Conservation (phyloP, 2,329 filamentous ascomycete species). For the Ascochyta rabiei region DNA sequence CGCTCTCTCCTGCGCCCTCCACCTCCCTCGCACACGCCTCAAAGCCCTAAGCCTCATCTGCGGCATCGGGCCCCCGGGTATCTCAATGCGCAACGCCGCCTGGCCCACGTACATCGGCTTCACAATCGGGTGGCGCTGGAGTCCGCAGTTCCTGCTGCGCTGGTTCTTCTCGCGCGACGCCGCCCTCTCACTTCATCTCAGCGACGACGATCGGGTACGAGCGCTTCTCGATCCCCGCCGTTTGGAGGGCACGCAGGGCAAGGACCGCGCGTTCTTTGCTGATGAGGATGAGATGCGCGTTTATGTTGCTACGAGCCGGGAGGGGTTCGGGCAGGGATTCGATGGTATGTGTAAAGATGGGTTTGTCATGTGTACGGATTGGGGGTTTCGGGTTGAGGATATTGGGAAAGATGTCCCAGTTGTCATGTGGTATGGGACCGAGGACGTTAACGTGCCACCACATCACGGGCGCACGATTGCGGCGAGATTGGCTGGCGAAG, state of each 20-base stretch:
- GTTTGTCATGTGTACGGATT: constrained; percentile 31
- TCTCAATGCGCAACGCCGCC: constrained; percentile 41
- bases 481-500: constrained; percentile 27
- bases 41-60: constrained; percentile 35
- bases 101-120: constrained; percentile 37
- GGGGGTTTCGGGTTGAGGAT: constrained; percentile 46
- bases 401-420: constrained; percentile 45
- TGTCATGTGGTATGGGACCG: constrained; percentile 47
- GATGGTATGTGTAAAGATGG: constrained; percentile 41
- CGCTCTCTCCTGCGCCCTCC: constrained; percentile 37
- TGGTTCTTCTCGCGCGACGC: constrained; percentile 35
- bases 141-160: constrained; percentile 21
- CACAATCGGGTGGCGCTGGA: constrained; percentile 37
- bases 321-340: constrained; percentile 41
- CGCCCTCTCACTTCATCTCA: constrained; percentile 39
- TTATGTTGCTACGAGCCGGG: constrained; percentile 24
- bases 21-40: constrained; percentile 28
- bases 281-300: constrained; percentile 32
- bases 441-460: constrained; percentile 42
- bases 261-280: constrained; percentile 30
- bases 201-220: constrained; percentile 21
- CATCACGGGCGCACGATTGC: constrained; percentile 44
- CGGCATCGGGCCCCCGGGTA: constrained; percentile 45
- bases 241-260: constrained; percentile 16
- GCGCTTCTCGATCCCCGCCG: constrained; percentile 27